Conservation (phyloP, 768 basidiomycete genomes). For the Suillus placidus region DNA sequence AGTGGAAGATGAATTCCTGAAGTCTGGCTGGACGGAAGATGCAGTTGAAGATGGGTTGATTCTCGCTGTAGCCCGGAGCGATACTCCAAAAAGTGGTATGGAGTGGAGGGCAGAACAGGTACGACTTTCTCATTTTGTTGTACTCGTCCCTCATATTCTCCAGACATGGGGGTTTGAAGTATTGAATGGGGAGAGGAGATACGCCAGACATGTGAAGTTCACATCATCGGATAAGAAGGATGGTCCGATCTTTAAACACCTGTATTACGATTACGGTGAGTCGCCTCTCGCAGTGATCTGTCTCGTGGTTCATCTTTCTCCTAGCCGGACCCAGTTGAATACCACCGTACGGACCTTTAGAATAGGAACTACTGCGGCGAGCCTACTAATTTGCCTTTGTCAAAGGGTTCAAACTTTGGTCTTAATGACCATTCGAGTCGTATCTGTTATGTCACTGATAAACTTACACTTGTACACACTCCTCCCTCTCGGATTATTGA, state of each 20-base stretch:
- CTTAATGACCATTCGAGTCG: neutral
- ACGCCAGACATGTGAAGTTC: constrained; percentile 64
- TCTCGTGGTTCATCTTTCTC: constrained; percentile 17
- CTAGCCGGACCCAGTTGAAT: constrained; percentile 24
- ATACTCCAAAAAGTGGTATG: constrained; percentile 60
- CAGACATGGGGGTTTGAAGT: constrained; percentile 67
- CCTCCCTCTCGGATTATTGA: neutral
- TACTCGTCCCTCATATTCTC: constrained; percentile 5
- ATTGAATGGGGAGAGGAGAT: constrained; percentile 59
- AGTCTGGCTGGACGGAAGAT: constrained; percentile 46
- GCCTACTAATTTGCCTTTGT: neutral
- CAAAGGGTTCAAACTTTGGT: neutral
- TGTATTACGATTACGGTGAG: constrained; percentile 74
- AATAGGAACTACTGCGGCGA: neutral
- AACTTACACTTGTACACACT: neutral
- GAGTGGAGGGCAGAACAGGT: constrained; percentile 72
- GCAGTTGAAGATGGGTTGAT: constrained; percentile 39
- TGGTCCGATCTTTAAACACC: constrained; percentile 47
- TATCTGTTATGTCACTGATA: neutral
- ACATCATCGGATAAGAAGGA: constrained; percentile 60
- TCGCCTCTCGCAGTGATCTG: constrained; percentile 7
- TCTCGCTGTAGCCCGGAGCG: constrained; percentile 49
- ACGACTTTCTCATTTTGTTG: constrained; percentile 13
- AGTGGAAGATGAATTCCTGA: constrained; percentile 46
- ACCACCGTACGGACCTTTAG: neutral